Conservation (phyloP, 2,329 filamentous ascomycete species). For the Paracamarosporium sp. region DNA sequence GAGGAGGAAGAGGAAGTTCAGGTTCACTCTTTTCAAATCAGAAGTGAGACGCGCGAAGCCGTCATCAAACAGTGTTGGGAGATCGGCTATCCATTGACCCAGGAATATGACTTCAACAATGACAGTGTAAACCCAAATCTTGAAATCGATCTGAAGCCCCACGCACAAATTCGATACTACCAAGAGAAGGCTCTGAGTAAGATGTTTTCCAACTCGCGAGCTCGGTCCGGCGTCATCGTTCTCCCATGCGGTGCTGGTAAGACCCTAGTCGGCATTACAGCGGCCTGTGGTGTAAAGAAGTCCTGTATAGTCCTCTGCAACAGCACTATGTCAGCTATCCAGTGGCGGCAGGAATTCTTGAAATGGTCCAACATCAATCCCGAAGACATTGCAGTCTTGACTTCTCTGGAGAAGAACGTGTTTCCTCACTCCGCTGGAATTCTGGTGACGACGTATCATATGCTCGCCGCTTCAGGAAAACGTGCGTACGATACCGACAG, state of each 20-base stretch:
- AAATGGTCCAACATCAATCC: constrained; percentile 99
- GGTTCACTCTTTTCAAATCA: constrained; percentile 93
- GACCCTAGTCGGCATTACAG: constrained; percentile 96
- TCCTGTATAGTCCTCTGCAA: constrained; percentile 94
- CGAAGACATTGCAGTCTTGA: constrained; percentile 93
- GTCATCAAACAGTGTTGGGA: constrained; percentile 91
- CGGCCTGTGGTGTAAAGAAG: constrained; percentile 97
- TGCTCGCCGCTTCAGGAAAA: constrained; percentile 92
- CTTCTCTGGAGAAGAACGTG: constrained; percentile 85
- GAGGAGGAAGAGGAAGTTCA: constrained; percentile 87
- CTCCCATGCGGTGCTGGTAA: constrained; percentile 96
- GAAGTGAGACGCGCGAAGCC: constrained; percentile 78
- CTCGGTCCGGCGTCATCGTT: constrained; percentile 97
- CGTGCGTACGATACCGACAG: constrained; percentile 92
- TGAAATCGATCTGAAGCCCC: constrained; percentile 90
- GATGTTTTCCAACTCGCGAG: constrained; percentile 98
- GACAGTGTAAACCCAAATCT: constrained; percentile 88
- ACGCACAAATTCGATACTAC: constrained; percentile 89
- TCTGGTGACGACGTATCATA: constrained; percentile 96
- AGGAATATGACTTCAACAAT: constrained; percentile 97
- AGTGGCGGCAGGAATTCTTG: constrained; percentile 95
- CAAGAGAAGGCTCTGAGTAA: constrained; percentile 98
- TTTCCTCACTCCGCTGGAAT: constrained; percentile 92
- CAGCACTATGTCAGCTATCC: constrained; percentile 95
- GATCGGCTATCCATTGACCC: constrained; percentile 84